phyloP scores from a whole-genome alignment of 345 rosid species.

The Hypericum perforatum region DNA sequence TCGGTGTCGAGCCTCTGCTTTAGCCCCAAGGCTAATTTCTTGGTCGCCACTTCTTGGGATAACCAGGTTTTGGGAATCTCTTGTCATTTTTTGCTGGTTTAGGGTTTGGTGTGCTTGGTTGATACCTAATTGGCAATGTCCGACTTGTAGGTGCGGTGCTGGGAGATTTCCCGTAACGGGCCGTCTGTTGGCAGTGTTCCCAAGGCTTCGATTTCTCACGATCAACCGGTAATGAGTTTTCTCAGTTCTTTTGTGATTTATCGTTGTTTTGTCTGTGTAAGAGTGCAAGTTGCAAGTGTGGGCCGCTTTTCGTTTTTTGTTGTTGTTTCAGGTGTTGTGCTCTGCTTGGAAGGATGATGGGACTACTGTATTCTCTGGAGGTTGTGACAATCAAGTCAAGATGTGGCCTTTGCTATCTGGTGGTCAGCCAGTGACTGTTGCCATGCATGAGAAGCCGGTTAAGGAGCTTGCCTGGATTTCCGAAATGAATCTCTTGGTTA shows the following conservation, averaged over 20 bases:
- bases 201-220: constrained; percentile 77
- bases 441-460: constrained; percentile 89
- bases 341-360: constrained; percentile 99
- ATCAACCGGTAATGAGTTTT: constrained; percentile 64
- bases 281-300: too few relatives aligned
- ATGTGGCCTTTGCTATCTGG: constrained; percentile 94
- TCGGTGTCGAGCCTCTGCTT: constrained; percentile 84
- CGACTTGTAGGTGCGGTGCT: constrained; percentile 68
- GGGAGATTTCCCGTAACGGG: constrained; percentile 77
- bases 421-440: constrained; percentile 81
- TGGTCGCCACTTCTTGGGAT: constrained; percentile 97
- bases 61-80: constrained; percentile 61
- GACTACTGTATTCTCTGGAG: constrained; percentile 79
- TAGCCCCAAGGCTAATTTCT: constrained; percentile 85
- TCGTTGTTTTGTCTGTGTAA: too few relatives aligned
- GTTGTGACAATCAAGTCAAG: constrained; percentile 97
- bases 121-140: too few relatives aligned
- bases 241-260: too few relatives aligned
- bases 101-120: too few relatives aligned
- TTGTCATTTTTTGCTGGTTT: too few relatives aligned
- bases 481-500: constrained; percentile 71
- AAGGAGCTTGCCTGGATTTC: constrained; percentile 87
- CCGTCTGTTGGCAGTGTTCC: constrained; percentile 42
- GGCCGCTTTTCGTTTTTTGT: neutral
- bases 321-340: constrained; percentile 55